A percentile compares a stretch with the other conserved stretches of the same genome.
phyloP scores from a whole-genome alignment of 495 filamentous ascomycete genomes.

The Neurospora sp. region DNA sequence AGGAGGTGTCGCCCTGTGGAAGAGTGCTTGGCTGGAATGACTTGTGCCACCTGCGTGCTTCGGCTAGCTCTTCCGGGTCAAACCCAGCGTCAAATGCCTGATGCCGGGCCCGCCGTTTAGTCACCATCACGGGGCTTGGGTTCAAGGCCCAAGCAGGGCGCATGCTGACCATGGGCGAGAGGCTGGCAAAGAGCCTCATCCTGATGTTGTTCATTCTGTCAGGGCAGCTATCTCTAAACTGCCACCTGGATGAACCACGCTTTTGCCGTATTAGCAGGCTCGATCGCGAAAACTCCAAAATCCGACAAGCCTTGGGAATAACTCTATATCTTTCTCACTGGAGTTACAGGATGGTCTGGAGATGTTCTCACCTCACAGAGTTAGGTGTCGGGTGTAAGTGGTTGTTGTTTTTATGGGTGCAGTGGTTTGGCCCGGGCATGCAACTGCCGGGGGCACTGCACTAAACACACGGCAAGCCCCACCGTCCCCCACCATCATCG shows the following conservation, averaged over 20 bases:
- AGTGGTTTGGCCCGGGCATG: not conserved
- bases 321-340: not conserved
- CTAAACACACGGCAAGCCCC: not conserved
- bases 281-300: not conserved
- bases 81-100: conserved; percentile 30
- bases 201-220: not conserved
- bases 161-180: not conserved
- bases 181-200: not conserved
- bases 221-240: not conserved
- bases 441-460: not conserved
- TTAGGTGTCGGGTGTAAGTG: not conserved
- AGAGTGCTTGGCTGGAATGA: conserved; percentile 53
- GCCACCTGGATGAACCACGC: not conserved
- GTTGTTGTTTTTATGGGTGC: not conserved
- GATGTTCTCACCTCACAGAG: not conserved
- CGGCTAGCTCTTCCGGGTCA: conserved; percentile 51
- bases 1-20: conserved; percentile 60
- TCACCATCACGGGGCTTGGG: not conserved
- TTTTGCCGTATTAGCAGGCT: not conserved
- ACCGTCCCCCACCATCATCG: not conserved
- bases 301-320: not conserved
- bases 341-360: not conserved
- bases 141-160: not conserved
- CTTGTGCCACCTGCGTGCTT: conserved; percentile 67
- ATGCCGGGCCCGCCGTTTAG: conserved; percentile 16